Conservation (phyloP, 345 rosid species). For the Dipteronia sinensis region DNA sequence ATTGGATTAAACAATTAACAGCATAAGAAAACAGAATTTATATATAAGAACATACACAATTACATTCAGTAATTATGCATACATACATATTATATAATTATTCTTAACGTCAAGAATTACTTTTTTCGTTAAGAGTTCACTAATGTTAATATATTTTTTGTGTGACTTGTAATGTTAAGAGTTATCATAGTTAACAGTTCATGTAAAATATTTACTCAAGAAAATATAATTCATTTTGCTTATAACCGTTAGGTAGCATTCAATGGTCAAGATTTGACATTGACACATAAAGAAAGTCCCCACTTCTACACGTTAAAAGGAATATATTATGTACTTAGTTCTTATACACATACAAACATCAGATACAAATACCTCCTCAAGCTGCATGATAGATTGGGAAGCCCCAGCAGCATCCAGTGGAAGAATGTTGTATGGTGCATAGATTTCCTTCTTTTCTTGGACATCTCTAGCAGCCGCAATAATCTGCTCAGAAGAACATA, state of each 20-base stretch:
- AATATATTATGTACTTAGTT: not conserved
- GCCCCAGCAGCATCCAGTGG: slow-evolving; percentile 97
- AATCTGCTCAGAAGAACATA: slow-evolving; percentile 57
- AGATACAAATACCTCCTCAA: slow-evolving; percentile 71
- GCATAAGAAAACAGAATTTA: not conserved
- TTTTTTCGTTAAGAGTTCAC: too few species aligned
- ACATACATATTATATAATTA: not conserved
- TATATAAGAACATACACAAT: not conserved
- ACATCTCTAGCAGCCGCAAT: slow-evolving; percentile 97
- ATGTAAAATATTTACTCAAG: not conserved
- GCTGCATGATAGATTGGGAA: slow-evolving; percentile 91
- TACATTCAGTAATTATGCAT: not conserved
- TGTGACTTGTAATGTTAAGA: too few species aligned
- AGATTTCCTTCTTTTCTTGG: slow-evolving; percentile 96
- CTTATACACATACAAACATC: not conserved
- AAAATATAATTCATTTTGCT: too few species aligned
- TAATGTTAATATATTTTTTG: too few species aligned
- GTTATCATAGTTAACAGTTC: not conserved
- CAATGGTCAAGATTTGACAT: not conserved
- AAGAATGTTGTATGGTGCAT: slow-evolving; percentile 95
- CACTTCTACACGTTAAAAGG: not conserved
- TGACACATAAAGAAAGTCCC: too few species aligned
- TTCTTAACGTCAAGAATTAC: too few species aligned
- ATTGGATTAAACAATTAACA: not conserved
- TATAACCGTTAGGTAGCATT: not conserved